Base-by-base conservation (phyloP, 495 filamentous ascomycete species). In the Aspergillus heteromorphus region DNA sequence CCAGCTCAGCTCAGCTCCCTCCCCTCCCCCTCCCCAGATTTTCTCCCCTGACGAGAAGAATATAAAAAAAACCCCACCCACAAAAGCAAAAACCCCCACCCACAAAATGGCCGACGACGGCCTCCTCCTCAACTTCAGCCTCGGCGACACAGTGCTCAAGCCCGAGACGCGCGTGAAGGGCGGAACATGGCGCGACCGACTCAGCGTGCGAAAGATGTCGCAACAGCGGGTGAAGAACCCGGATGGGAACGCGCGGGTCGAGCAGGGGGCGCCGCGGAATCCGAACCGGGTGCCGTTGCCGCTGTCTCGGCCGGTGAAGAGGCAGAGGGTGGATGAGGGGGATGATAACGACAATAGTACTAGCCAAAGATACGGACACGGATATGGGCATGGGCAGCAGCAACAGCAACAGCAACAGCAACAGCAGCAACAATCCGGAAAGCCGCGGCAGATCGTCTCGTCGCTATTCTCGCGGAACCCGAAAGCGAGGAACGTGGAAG, bases 391-490 rank as follows among this genome's bases (percentile, higher is more conserved):
- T 48, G 27, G 49, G 42, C 53, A 53, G 18, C 18, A 50, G 34
- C 21, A 14, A 17, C 54, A 59, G 10, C 59, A 63, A 18, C 48
- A 55, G 13, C 57, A 57, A 38, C 54, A 54, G 5, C 56, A 64
- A 6, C 60, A 65, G 21, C 64, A 63, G 23, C 54, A 60, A 17
- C 65, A 60, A 27, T 51, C 67, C n/a, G 54, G 66, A 76, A 4
- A 13, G 21, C 62, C 66, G 19, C 70, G 71, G 19, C 80, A 87
- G 45, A 79, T 97, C 47, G 83, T 95, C 20, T 97, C 93, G 27
- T 93, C 92, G 19, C 76, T 98, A 4, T 97, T 96, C 70, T 86
- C 91, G 2, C 89, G 80, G 65, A 98, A 97, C 54, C 92, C 87
- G 9, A 80, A 78, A 51, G 84, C 82, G 29, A 67, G 11, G 78